Evolutionary conservation across 2,329 filamentous ascomycete genomes (phyloP).

Genomic region (Calonectria naviculata): DNA sequence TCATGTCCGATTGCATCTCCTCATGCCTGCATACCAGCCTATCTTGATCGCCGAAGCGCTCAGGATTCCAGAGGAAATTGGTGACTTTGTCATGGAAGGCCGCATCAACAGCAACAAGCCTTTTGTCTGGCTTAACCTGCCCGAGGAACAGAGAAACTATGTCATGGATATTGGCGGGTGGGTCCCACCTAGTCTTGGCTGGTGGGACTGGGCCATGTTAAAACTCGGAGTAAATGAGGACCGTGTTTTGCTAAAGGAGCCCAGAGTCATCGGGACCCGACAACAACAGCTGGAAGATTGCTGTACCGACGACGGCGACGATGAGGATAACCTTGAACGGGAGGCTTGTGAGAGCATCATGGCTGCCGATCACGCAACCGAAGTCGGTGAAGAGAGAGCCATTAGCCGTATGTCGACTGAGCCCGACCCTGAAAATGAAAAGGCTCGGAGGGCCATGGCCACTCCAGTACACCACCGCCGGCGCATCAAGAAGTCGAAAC

Average conservation of each 20-base stretch:
- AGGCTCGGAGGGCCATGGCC: neutral
- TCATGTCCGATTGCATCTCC: conserved; percentile 47
- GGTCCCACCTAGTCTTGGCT: conserved; percentile 41
- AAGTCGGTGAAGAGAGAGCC: neutral
- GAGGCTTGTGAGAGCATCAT: neutral
- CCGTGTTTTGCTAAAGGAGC: conserved; percentile 31
- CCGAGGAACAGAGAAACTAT: conserved; percentile 46
- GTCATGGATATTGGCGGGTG: conserved; percentile 47
- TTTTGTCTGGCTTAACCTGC: conserved; percentile 52
- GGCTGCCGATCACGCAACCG: neutral
- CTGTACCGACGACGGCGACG: neutral
- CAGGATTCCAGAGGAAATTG: conserved; percentile 48
- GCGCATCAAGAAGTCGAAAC: neutral
- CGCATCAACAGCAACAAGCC: conserved; percentile 51
- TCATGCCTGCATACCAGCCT: conserved; percentile 53
- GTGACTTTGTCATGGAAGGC: conserved; percentile 51
- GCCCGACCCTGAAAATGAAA: neutral
- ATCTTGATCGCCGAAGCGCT: conserved; percentile 50
- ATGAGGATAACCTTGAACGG: neutral
- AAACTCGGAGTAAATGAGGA: conserved; percentile 41
- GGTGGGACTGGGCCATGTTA: conserved; percentile 40
- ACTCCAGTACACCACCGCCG: neutral
- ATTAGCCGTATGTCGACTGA: neutral
- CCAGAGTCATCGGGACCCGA: conserved; percentile 38
- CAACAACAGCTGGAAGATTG: conserved; percentile 1